Conservation (phyloP, 495 filamentous ascomycete species). For the Neurospora sp. region DNA sequence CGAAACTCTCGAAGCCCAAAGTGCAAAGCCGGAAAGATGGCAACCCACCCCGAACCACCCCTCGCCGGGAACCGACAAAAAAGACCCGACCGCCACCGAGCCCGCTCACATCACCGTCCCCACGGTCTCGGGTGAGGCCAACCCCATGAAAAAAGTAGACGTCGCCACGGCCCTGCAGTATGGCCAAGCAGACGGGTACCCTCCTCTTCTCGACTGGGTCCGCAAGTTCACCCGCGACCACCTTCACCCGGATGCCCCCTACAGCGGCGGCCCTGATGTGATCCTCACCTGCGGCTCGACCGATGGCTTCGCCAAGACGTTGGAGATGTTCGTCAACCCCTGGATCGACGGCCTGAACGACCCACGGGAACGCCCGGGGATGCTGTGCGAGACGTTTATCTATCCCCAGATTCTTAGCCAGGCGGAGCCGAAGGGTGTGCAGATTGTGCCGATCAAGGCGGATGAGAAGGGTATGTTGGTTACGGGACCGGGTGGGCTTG, state of each 20-base stretch:
- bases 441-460: constrained; percentile 59
- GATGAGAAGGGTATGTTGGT: constrained; percentile 69
- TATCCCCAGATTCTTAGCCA: constrained; percentile 68
- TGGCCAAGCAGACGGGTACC: constrained; percentile 66
- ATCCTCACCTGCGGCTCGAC: constrained; percentile 70
- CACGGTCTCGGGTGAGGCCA: constrained; percentile 43
- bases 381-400: constrained; percentile 68
- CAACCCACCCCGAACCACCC: constrained; percentile 51
- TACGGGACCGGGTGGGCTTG: constrained; percentile 57
- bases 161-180: constrained; percentile 78
- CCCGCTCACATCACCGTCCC: constrained; percentile 57
- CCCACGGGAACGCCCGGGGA: constrained; percentile 54
- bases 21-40: constrained; percentile 62
- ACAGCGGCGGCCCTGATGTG: constrained; percentile 63
- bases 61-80: constrained; percentile 21
- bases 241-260: constrained; percentile 72
- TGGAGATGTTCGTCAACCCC: constrained; percentile 60
- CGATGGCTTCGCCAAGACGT: constrained; percentile 69
- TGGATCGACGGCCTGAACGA: constrained; percentile 62
- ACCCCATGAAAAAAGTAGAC: constrained; percentile 61
- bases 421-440: constrained; percentile 56
- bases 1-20: constrained; percentile 77
- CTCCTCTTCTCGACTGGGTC: constrained; percentile 62
- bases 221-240: constrained; percentile 65
- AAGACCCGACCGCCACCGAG: constrained; percentile 10